Base-by-base conservation (phyloP, 2,329 filamentous ascomycete genomes). In the Cytospora piceae region DNA sequence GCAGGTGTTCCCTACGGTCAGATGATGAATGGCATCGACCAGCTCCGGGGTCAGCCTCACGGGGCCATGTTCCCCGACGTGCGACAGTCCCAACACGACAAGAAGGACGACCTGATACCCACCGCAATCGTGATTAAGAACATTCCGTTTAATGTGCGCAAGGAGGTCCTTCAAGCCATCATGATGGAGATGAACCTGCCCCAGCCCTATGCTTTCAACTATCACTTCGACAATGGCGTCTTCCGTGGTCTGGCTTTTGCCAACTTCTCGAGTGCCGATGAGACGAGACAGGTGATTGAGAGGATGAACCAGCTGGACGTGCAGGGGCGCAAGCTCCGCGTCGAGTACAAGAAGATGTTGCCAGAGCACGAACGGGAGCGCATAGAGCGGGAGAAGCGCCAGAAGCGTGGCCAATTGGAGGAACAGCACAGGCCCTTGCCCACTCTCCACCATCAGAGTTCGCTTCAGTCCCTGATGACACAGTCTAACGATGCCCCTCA, bases 311-410 rank as follows among this genome's bases (percentile, higher is more conserved):
- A 96, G 72, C 91, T 97, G 77, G 95, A 98, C 74, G 87, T 99
- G 11, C 93, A 97, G 75, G 95, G 95, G 55, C 87, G 95, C 68
- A 98, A 98, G 80, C 81, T 99, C 71, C 87, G 95, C 58, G 95
- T 99, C 31, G 95, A 99, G 78, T 99, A 98, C 82, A 99, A 99
- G 84, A 98, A 98, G 81, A 98, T 99, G 95, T 86, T 99, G 6
- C 95, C 95, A 0, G 87, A 96, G 70, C 92, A 94, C 37, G 95
- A 98, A 78, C 87, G 95, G 61, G 95, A 99, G 78, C 87, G 95
- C 51, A 98, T 99, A 71, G 95, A 99, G 78, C 87, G 95, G 7
- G 95, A 98, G 79, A 99, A 98, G 87, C 87, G 95, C 65, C 94
- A 98, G 80, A 91, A 95, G 72, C 89, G 95, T 61, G 95, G 95